Percentiles rank a stretch among this genome's conserved stretches.
Evolutionary conservation across 2,329 filamentous ascomycete species (phyloP).

Genomic region (Colletotrichum kahawae): DNA sequence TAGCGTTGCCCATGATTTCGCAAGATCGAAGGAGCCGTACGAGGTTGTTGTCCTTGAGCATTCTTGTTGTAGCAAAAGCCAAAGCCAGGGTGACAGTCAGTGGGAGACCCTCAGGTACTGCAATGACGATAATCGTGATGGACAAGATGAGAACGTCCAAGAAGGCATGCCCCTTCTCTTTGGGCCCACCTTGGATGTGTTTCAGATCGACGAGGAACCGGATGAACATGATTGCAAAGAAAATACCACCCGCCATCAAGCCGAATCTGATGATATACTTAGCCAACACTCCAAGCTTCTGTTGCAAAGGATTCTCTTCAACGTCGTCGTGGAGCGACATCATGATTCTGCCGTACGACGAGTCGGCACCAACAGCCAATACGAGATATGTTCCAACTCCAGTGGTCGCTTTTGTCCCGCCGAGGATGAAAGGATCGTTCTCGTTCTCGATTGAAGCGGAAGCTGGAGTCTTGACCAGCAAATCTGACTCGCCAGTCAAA

Average conservation of each 20-base stretch:
- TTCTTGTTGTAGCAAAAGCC: too few species aligned
- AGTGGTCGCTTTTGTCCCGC: constrained; percentile 39
- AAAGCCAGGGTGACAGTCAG: too few species aligned
- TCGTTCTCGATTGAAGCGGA: constrained; percentile 39
- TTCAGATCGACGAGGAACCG: too few species aligned
- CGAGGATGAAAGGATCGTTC: constrained; percentile 67
- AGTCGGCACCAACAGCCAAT: background rate
- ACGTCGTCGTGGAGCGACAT: background rate
- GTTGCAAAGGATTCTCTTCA: background rate
- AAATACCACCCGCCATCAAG: background rate
- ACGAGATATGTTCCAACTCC: background rate
- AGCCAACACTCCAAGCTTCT: background rate
- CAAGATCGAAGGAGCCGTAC: too few species aligned
- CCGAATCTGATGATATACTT: background rate
- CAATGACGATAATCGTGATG: too few species aligned
- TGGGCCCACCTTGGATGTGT: too few species aligned
- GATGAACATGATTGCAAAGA: background rate
- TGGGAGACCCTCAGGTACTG: too few species aligned
- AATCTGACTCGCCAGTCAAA: constrained; percentile 74
- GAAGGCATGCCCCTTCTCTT: too few species aligned
- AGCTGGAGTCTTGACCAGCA: constrained; percentile 68
- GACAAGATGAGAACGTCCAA: too few species aligned
- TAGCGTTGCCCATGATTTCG: too few species aligned
- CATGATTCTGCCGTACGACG: background rate
- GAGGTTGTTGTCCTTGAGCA: too few species aligned